These are phyloP conservation scores for Phytopythium delawarense DNA, from an alignment of 352 stramenopile species.

Conservation along the genomic window DNA sequence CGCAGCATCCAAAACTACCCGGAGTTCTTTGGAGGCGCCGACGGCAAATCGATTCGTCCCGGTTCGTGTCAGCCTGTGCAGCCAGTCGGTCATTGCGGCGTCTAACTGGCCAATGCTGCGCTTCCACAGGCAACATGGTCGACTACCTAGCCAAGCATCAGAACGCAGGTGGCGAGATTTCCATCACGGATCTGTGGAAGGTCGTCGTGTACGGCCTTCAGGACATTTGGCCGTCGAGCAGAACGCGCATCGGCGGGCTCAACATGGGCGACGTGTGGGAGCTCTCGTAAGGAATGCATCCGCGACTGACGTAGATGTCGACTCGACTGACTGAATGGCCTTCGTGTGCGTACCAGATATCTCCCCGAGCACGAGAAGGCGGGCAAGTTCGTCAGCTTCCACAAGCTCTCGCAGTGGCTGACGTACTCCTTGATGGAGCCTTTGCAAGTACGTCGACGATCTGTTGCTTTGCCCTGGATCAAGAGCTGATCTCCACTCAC, in stretches of 20 bases:
- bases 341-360: conserved; percentile 24
- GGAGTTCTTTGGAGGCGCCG: conserved; percentile 57
- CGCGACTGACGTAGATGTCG: background rate
- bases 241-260: conserved; percentile 57
- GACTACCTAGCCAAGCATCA: conserved; percentile 69
- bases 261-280: conserved; percentile 89
- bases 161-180: conserved; percentile 47
- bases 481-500: background rate
- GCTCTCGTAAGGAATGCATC: conserved; percentile 36
- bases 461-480: background rate
- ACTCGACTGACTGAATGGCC: background rate
- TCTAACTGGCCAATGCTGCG: background rate
- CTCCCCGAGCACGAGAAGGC: conserved; percentile 40
- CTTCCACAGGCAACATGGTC: conserved; percentile 58
- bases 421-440: conserved; percentile 89
- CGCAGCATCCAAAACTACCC: conserved; percentile 66
- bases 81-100: background rate
- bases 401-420: conserved; percentile 89
- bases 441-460: conserved; percentile 29
- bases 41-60: conserved; percentile 37
- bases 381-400: conserved; percentile 77
- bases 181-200: conserved; percentile 70
- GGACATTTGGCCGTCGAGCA: conserved; percentile 80
- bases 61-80: conserved; percentile 8
- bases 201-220: conserved; percentile 78